These are phyloP conservation scores for Tylopilus cervinicoccineus DNA, from an alignment of 768 basidiomycete genomes.

Conservation along the genomic window DNA sequence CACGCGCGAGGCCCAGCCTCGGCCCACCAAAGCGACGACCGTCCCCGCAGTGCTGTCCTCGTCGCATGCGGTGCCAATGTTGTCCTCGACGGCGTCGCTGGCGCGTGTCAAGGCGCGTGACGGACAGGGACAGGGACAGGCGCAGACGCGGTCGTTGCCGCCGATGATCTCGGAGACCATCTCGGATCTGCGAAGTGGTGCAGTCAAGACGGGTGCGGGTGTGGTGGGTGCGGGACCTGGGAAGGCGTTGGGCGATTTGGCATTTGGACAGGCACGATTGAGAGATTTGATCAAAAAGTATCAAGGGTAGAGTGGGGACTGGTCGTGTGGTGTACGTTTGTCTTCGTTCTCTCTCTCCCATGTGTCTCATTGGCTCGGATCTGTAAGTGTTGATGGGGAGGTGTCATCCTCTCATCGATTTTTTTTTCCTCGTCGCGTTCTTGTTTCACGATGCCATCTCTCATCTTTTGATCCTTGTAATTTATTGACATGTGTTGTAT, in stretches of 20 bases:
- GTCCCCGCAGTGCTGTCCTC: conserved; percentile 68
- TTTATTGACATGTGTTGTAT: no score
- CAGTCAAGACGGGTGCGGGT: not conserved
- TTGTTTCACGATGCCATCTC: no score
- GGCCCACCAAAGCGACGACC: conserved; percentile 56
- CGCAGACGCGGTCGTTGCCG: conserved; percentile 21
- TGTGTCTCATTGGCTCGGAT: no score
- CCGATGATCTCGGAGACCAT: conserved; percentile 34
- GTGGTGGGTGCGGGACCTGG: conserved; percentile 3
- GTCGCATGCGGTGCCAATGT: conserved; percentile 66
- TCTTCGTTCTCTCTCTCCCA: not conserved
- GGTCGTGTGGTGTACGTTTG: no score
- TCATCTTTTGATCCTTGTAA: no score
- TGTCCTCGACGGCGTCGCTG: conserved; percentile 75
- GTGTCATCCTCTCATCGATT: no score
- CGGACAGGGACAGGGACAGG: conserved; percentile 19
- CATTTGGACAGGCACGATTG: conserved; percentile 73
- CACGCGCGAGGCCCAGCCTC: conserved; percentile 20
- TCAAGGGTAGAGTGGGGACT: conserved; percentile 39
- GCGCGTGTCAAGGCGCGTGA: conserved; percentile 44
- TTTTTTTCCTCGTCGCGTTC: no score
- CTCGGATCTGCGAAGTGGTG: conserved; percentile 13
- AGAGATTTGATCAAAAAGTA: conserved; percentile 82
- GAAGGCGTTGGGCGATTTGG: conserved; percentile 44
- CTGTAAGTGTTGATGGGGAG: no score